These are phyloP conservation scores for Jimgerdemannia flammicorona DNA, from an alignment of 192 early-diverging fungal genomes.

Conservation along the genomic window DNA sequence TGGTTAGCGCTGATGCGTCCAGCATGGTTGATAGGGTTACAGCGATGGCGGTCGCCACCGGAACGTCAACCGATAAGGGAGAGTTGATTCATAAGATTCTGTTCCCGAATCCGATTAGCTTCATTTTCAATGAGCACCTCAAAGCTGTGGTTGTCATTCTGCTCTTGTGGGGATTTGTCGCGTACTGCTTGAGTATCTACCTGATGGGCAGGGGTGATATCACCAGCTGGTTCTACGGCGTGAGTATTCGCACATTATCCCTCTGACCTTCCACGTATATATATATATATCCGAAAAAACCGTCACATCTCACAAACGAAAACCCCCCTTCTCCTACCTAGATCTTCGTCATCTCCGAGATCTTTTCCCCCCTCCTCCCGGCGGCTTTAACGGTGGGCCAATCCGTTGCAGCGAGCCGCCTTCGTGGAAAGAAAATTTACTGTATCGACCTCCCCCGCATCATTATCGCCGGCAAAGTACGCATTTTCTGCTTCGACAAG, in stretches of 20 bases:
- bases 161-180: constrained; percentile 62
- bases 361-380: constrained; percentile 65
- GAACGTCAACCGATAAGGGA: constrained; percentile 66
- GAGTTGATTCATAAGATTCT: constrained; percentile 72
- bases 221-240: constrained; percentile 69
- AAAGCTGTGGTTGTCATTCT: constrained; percentile 64
- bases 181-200: constrained; percentile 52
- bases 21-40: constrained; percentile 24
- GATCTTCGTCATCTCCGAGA: constrained; percentile 67
- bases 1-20: constrained; percentile 2
- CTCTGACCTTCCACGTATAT: neutral
- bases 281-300: no score
- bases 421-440: constrained; percentile 59
- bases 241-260: neutral
- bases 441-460: constrained; percentile 74
- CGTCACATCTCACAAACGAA: neutral
- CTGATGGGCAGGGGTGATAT: constrained; percentile 56
- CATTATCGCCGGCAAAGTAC: constrained; percentile 70
- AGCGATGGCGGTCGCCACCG: constrained; percentile 62
- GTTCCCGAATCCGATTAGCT: constrained; percentile 63
- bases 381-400: constrained; percentile 75
- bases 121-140: constrained; percentile 79
- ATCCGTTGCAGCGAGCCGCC: constrained; percentile 60
- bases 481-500: constrained; percentile 78
- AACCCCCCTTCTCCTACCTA: neutral